Base-by-base conservation (phyloP, 805 yeast genomes). In the Myxozyma neotropica region DNA sequence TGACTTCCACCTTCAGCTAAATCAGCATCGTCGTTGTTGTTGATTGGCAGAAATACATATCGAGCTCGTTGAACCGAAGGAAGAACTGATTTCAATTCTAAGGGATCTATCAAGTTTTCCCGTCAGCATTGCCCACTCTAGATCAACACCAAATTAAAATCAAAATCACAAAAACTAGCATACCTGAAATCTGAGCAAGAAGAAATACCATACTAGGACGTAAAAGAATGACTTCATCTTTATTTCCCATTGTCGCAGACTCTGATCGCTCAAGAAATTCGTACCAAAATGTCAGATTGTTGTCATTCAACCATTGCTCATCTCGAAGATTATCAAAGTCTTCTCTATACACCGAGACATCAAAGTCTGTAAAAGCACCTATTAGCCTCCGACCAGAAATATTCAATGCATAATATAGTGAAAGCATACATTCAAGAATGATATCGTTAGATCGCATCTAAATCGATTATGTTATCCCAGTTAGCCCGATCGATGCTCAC, bases 261-360 rank as follows among this genome's bases (percentile, higher is more conserved):
- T 49, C 53, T 15, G 72, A 63, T 1, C 75, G 68, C 57, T 78
- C 80, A n/a, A 83, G 69, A 59, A 79, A 78, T 68, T 86, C 90
- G 70, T 78, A 88, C 19, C 85, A 72, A 55, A 86, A 81, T 0
- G 87, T 75, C 39, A 88, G 79, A 65, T 86, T 83, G 67, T 85
- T 85, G 68, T 87, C 93, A 67, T 84, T 85, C 31, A 88, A 73
- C 93, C 94, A 88, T 68, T 86, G 86, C 36, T 81, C 87, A 19
- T 85, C 84, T 52, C 77, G 74, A 15, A 88, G 71, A 65, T 82
- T 84, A 46, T 74, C 75, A 8, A 86, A 63, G 68, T 88, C 94
- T 33, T 43, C 55, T 61, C 55, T 58, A 55, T 63, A 63, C 2
- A 63, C 66, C 26, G 67, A 57, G 15, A 53, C 66, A 35, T 63